Base-by-base conservation (phyloP, 345 rosid genomes). In the Eucalyptus lansdowneana region DNA sequence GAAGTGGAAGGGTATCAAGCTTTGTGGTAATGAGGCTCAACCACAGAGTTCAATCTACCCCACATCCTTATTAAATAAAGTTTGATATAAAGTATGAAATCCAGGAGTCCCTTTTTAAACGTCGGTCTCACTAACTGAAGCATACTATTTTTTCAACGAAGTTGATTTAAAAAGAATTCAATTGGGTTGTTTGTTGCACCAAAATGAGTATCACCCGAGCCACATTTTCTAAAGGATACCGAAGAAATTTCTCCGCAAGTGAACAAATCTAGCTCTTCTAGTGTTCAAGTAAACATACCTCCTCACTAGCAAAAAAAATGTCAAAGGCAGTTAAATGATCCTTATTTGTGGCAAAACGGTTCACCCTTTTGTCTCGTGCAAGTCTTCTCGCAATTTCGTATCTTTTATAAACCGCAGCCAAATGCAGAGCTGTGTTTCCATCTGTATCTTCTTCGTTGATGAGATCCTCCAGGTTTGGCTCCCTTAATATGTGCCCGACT, bases 371-470 rank as follows among this genome's bases (percentile, higher is more conserved):
- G 3, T 65, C 76, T 1, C 11, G 1, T 65, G 21, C 76, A 1
- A 65, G 76, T 4, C 3, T n/a, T 6, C 0, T 1, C 2, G 4
- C 0, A 2, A 65, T n/a, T 4, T 1, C 0, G 11, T 14, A 15
- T 31, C 10, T 14, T n/a, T 3, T n/a, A 65, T n/a, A 40, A 65
- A 65, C 2, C 15, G 1, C 5, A 4, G 40, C 40, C 76, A n/a
- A n/a, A 65, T n/a, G 76, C 40, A 65, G 2, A 65, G 76, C 76
- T 0, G 76, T 65, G 21, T 62, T 62, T 27, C 8, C 16, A 6
- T 62, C 4, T 0, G 2, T 60, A 5, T 56, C 29, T 56, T 56
- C 6, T 56, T 24, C 29, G 6, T 24, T 24, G 29, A 56, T 9
- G 1, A 56, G 29, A 56, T 56, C 29, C 29, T 56, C 6, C 0